Evolutionary conservation across 495 filamentous ascomycete species (phyloP).

Genomic region (Parathielavia appendiculata): DNA sequence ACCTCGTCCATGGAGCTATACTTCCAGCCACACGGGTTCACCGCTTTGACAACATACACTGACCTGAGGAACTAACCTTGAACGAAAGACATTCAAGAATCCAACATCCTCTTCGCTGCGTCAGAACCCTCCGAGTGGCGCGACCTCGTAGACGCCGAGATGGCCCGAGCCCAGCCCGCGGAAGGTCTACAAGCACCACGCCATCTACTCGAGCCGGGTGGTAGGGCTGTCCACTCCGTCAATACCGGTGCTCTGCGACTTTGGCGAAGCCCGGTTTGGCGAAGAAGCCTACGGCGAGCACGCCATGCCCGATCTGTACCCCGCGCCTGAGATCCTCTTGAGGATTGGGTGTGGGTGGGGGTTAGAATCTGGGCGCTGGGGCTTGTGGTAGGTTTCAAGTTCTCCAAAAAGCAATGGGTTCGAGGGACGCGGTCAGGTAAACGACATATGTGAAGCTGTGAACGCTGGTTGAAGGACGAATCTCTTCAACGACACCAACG

Average conservation of each 20-base stretch:
- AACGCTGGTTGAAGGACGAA: conserved; percentile 4
- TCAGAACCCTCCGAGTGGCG: neutral
- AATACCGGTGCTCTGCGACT: neutral
- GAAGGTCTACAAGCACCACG: conserved; percentile 1
- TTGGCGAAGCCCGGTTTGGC: conserved; percentile 10
- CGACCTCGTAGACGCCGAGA: conserved; percentile 2
- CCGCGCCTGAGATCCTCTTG: conserved; percentile 6
- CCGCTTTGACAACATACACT: too few relatives aligned
- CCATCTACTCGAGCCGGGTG: neutral
- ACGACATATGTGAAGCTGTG: neutral
- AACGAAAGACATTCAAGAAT: conserved; percentile 12
- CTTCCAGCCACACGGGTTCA: too few relatives aligned
- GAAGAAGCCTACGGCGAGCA: neutral
- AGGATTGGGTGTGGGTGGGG: neutral
- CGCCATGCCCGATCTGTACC: conserved; percentile 9
- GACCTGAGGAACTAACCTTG: too few relatives aligned
- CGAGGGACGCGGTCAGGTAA: too few relatives aligned
- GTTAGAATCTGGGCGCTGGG: conserved; percentile 9
- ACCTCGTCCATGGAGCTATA: neutral
- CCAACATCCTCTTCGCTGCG: conserved; percentile 7
- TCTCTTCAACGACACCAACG: neutral
- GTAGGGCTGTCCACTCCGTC: neutral
- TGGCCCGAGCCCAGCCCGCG: neutral
- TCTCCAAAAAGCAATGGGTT: too few relatives aligned
- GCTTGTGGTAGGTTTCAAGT: neutral